Conservation (phyloP, 2,329 filamentous ascomycete genomes). For the Cordyceps cicadae region DNA sequence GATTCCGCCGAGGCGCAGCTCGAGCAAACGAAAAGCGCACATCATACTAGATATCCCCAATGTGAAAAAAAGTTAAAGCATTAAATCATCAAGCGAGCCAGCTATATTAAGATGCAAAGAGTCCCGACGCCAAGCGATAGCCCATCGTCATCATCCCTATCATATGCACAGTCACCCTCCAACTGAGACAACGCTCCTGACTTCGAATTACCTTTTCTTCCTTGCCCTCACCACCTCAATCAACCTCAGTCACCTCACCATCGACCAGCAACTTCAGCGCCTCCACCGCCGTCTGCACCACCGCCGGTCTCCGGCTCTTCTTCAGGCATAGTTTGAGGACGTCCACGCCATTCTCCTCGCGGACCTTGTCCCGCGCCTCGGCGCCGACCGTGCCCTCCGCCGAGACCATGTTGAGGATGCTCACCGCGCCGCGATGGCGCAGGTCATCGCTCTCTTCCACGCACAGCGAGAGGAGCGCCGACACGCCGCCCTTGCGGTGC, state of each 20-base stretch:
- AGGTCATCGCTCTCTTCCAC: slow-evolving; percentile 62
- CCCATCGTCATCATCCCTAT: neutral
- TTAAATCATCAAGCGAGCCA: neutral
- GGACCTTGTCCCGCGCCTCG: slow-evolving; percentile 51
- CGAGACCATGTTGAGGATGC: slow-evolving; percentile 62
- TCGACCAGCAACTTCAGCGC: slow-evolving; percentile 61
- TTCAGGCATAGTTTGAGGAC: slow-evolving; percentile 61
- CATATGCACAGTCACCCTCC: neutral
- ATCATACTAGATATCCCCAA: neutral
- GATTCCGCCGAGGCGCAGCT: no score
- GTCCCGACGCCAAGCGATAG: neutral
- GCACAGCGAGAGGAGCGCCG: slow-evolving; percentile 74
- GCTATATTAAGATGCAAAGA: neutral
- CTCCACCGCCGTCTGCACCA: slow-evolving; percentile 63
- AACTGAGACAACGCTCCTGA: no score
- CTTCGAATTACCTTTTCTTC: no score
- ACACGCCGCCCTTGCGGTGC: slow-evolving; percentile 61
- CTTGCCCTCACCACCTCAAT: no score
- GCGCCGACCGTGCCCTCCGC: slow-evolving; percentile 58
- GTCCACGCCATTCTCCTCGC: slow-evolving; percentile 55
- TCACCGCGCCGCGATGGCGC: slow-evolving; percentile 65
- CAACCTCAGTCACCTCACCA: slow-evolving; percentile 18
- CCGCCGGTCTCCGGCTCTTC: slow-evolving; percentile 58
- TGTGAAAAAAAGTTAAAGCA: neutral
- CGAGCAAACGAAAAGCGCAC: neutral